phyloP scores from a whole-genome alignment of 768 basidiomycete species.

The Tylopilus rubrobrunneus region DNA sequence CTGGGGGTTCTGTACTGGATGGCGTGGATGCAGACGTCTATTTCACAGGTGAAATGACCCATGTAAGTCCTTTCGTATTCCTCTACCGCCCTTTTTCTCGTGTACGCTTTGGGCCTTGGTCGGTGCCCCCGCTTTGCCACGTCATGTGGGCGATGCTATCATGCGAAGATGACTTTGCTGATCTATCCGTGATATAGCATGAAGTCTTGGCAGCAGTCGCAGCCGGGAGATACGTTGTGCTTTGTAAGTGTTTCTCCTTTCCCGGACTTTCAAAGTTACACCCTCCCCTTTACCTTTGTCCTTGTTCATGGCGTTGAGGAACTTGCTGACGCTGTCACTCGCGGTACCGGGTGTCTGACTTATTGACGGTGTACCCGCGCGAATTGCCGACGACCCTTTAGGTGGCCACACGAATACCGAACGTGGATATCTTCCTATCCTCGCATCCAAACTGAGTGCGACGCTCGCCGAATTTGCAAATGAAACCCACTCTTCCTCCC shows the following conservation, averaged over 20 bases:
- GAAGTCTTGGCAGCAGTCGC: slow-evolving; percentile 82
- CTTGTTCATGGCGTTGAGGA: slow-evolving; percentile 17
- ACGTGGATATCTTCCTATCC: slow-evolving; percentile 80
- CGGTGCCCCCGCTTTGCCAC: slow-evolving; percentile 3
- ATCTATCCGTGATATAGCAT: slow-evolving; percentile 50
- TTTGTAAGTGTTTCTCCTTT: slow-evolving; percentile 53
- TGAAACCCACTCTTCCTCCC: slow-evolving; percentile 5
- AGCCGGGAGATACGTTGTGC: slow-evolving; percentile 70
- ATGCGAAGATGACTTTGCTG: neutral
- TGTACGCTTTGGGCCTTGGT: slow-evolving; percentile 1
- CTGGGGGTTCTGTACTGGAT: slow-evolving; percentile 73
- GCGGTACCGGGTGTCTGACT: slow-evolving; percentile 13
- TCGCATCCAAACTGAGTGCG: slow-evolving; percentile 68
- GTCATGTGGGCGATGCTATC: slow-evolving; percentile 5
- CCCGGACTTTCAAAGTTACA: neutral
- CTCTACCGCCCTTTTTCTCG: slow-evolving; percentile 4
- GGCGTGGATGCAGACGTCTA: slow-evolving; percentile 79
- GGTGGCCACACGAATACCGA: slow-evolving; percentile 95
- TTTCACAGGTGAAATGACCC: slow-evolving; percentile 90
- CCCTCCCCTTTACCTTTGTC: neutral
- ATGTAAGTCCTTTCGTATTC: slow-evolving; percentile 48
- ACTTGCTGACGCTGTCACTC: slow-evolving; percentile 7
- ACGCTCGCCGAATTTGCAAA: slow-evolving; percentile 31
- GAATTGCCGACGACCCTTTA: slow-evolving; percentile 30
- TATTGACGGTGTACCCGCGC: slow-evolving; percentile 2